Percentiles rank a stretch among this genome's conserved stretches.
Evolutionary conservation across 495 filamentous ascomycete genomes (phyloP).

Genomic region (Aspergillus affinis): DNA sequence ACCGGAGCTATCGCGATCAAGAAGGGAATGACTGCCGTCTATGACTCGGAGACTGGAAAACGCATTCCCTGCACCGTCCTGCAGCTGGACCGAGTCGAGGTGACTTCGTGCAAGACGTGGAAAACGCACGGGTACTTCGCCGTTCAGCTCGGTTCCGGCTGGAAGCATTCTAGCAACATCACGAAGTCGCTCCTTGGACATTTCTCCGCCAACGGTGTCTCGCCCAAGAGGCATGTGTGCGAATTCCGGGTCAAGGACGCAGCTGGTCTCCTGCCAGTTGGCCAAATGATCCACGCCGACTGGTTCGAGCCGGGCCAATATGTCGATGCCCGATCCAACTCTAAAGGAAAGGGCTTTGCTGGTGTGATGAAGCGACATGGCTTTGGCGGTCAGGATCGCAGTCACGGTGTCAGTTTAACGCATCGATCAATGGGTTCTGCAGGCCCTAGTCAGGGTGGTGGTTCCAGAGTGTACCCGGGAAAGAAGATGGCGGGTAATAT

Average conservation of each 20-base stretch:
- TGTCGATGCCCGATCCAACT: slow-evolving; percentile 78
- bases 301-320: slow-evolving; percentile 91
- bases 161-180: slow-evolving; percentile 71
- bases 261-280: slow-evolving; percentile 69
- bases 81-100: slow-evolving; percentile 89
- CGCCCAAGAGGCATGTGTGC: slow-evolving; percentile 75
- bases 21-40: slow-evolving; percentile 93
- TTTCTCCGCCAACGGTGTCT: slow-evolving; percentile 72
- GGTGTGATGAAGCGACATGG: slow-evolving; percentile 97
- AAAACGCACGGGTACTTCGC: slow-evolving; percentile 84
- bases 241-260: slow-evolving; percentile 82
- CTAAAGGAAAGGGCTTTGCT: slow-evolving; percentile 85
- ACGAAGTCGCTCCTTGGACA: slow-evolving; percentile 80
- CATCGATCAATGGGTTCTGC: slow-evolving; percentile 87
- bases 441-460: slow-evolving; percentile 85
- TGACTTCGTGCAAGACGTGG: slow-evolving; percentile 79
- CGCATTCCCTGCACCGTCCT: slow-evolving; percentile 88
- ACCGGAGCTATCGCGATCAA: slow-evolving; percentile 83
- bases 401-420: slow-evolving; percentile 89
- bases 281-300: slow-evolving; percentile 69
- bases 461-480: slow-evolving; percentile 86
- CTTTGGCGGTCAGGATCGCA: slow-evolving; percentile 83
- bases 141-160: slow-evolving; percentile 83
- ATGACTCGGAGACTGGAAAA: slow-evolving; percentile 69
- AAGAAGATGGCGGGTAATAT: slow-evolving; percentile 98